These are phyloP conservation scores for Malus asiatica DNA, from an alignment of 306 rosid species.

Conservation along the genomic window DNA sequence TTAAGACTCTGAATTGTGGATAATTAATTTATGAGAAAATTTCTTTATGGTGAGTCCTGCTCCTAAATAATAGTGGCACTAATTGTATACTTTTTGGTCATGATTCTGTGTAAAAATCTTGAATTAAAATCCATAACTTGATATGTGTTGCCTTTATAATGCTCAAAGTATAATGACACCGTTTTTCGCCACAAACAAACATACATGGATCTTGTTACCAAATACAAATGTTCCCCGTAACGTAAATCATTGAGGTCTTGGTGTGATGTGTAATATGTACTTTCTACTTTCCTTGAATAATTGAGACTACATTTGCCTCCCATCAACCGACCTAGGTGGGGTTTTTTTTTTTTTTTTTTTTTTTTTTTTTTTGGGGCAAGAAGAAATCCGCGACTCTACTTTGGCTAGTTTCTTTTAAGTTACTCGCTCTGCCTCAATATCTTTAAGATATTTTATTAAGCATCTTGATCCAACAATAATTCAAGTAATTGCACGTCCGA, in stretches of 20 bases:
- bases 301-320: not conserved
- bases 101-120: not conserved
- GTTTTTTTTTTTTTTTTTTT: too few relatives aligned
- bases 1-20: too few relatives aligned
- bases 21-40: too few relatives aligned
- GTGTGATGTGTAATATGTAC: not conserved
- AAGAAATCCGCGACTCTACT: too few relatives aligned
- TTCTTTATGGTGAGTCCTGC: not conserved
- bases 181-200: not conserved
- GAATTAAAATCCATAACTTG: not conserved
- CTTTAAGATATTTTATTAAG: too few relatives aligned
- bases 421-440: too few relatives aligned
- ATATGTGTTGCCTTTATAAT: not conserved
- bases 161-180: not conserved
- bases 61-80: not conserved
- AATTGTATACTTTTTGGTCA: not conserved
- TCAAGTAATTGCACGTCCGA: too few relatives aligned
- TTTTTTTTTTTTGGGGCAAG: too few relatives aligned
- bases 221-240: not conserved
- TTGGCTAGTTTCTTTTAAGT: too few relatives aligned
- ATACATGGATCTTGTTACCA: not conserved
- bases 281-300: not conserved
- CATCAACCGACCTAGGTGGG: too few relatives aligned
- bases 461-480: too few relatives aligned
- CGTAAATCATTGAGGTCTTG: not conserved